These are phyloP conservation scores for Pyricularia pennisetigena DNA, from an alignment of 2,329 filamentous ascomycete species.

Conservation along the genomic window DNA sequence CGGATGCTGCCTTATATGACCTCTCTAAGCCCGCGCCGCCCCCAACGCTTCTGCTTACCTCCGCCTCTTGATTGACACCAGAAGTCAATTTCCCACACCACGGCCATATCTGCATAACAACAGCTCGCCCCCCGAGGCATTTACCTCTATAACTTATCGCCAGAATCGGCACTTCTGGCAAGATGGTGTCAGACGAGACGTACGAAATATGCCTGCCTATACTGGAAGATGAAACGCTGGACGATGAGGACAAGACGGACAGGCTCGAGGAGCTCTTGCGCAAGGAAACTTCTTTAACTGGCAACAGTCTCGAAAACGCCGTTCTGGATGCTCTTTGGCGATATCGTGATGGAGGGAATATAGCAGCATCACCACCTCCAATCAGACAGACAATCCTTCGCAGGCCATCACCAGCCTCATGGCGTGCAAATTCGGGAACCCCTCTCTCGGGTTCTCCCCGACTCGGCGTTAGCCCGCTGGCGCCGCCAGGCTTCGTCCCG, in stretches of 20 bases:
- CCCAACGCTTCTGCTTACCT: background rate
- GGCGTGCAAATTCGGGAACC: conserved; percentile 68
- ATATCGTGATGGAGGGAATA: conserved; percentile 58
- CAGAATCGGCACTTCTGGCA: conserved; percentile 12
- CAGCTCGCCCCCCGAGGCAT: background rate
- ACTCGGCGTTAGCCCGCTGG: conserved; percentile 70
- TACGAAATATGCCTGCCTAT: conserved; percentile 88
- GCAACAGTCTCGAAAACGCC: conserved; percentile 75
- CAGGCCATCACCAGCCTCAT: conserved; percentile 83
- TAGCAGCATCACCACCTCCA: conserved; percentile 66
- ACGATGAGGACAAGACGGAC: conserved; percentile 94
- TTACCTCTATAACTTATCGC: background rate
- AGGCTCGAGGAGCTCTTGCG: conserved; percentile 78
- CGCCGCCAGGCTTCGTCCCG: conserved; percentile 73
- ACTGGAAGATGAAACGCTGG: conserved; percentile 69
- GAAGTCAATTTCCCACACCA: background rate
- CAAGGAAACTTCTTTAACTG: conserved; percentile 66
- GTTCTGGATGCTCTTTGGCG: conserved; percentile 88
- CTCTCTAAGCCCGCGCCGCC: background rate
- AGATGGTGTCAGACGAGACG: conserved; percentile 85
- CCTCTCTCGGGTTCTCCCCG: conserved; percentile 77
- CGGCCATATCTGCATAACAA: background rate
- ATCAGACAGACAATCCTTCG: conserved; percentile 85
- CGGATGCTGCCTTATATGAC: conserved; percentile 5
- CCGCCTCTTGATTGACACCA: background rate